Evolutionary conservation across 2,329 filamentous ascomycete genomes (phyloP).

Genomic region (Pestalotiopsis sp.): DNA sequence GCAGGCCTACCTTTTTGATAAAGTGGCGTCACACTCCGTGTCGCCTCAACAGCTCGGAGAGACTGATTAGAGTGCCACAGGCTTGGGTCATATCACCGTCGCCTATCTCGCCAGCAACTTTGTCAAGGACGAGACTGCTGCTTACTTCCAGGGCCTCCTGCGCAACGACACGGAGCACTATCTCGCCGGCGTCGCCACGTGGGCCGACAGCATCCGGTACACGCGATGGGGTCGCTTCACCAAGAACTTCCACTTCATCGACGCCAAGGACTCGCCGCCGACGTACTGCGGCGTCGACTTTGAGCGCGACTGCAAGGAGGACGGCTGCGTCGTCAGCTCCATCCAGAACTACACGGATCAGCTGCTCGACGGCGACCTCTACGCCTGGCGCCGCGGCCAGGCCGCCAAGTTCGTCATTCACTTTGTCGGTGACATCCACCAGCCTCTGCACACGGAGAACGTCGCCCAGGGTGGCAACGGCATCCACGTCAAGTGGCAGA

Average conservation of each 20-base stretch:
- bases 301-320: slow-evolving; percentile 63
- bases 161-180: slow-evolving; percentile 57
- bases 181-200: slow-evolving; percentile 65
- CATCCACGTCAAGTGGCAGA: slow-evolving; percentile 65
- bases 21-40: background rate
- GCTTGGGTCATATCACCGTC: slow-evolving; percentile 67
- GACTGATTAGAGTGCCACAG: slow-evolving; percentile 33
- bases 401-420: slow-evolving; percentile 70
- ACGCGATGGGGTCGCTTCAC: slow-evolving; percentile 65
- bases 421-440: slow-evolving; percentile 72
- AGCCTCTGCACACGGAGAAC: slow-evolving; percentile 68
- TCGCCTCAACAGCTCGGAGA: background rate
- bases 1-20: background rate
- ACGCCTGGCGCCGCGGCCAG: slow-evolving; percentile 50
- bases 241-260: slow-evolving; percentile 69
- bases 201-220: slow-evolving; percentile 70
- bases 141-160: slow-evolving; percentile 61
- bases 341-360: slow-evolving; percentile 64
- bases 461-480: slow-evolving; percentile 68
- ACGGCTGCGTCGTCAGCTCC: slow-evolving; percentile 64
- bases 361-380: slow-evolving; percentile 48
- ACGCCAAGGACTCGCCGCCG: slow-evolving; percentile 67
- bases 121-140: slow-evolving; percentile 56
- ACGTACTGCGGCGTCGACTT: slow-evolving; percentile 60
- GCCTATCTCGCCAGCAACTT: slow-evolving; percentile 65